Conservation (phyloP, 495 filamentous ascomycete genomes). For the Neurospora sp. region DNA sequence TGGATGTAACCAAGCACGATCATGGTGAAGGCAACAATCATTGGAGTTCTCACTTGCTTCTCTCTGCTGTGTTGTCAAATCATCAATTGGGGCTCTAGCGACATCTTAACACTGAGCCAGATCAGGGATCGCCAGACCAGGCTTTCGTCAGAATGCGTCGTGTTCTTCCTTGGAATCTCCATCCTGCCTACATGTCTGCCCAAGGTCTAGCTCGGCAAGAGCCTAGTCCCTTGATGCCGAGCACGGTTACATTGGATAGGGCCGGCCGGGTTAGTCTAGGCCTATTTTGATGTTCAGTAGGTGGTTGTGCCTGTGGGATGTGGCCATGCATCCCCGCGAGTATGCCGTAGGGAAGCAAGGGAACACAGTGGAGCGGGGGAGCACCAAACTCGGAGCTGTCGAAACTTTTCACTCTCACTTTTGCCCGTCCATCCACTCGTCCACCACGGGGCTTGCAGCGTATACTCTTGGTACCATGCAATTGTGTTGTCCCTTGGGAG, state of each 20-base stretch:
- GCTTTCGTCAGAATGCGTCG: not conserved
- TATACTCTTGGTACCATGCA: not conserved
- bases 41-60: not conserved
- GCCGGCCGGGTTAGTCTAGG: not conserved
- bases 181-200: not conserved
- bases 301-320: constrained; percentile 1
- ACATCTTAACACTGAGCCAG: not conserved
- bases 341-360: constrained; percentile 2
- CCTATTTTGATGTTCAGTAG: not conserved
- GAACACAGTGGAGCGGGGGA: not conserved
- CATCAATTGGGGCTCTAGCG: not conserved
- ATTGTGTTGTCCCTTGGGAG: not conserved
- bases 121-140: not conserved
- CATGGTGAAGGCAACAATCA: not conserved
- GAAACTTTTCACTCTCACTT: not conserved
- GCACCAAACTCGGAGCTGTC: not conserved
- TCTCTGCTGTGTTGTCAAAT: not conserved
- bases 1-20: not conserved
- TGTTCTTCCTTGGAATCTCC: not conserved
- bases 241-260: not conserved
- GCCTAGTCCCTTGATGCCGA: not conserved
- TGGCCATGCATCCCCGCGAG: constrained; percentile 5
- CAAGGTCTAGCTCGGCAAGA: not conserved
- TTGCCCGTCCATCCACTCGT: not conserved
- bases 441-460: not conserved